phyloP scores from a whole-genome alignment of 495 filamentous ascomycete genomes.

The Aspergillus olivimuriae region DNA sequence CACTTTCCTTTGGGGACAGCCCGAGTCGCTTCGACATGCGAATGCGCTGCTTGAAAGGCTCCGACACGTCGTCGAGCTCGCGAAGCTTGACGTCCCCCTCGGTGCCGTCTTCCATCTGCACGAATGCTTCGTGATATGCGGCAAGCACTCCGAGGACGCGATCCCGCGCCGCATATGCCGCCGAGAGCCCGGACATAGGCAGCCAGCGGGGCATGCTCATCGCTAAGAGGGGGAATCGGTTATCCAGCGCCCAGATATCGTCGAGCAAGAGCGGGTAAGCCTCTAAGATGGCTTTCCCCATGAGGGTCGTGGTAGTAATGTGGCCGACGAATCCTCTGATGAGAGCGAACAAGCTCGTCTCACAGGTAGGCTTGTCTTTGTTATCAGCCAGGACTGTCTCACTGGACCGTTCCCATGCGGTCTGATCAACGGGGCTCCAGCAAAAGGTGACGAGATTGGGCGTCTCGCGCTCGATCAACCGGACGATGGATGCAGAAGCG shows the following conservation, averaged over 20 bases:
- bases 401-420: constrained; percentile 51
- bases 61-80: constrained; percentile 48
- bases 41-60: constrained; percentile 40
- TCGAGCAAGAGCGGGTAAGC: constrained; percentile 45
- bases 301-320: constrained; percentile 42
- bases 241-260: constrained; percentile 51
- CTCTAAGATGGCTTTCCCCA: constrained; percentile 50
- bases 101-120: constrained; percentile 36
- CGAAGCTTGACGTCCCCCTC: constrained; percentile 43
- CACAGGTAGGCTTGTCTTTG: constrained; percentile 31
- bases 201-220: constrained; percentile 47
- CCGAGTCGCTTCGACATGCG: constrained; percentile 28
- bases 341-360: constrained; percentile 47
- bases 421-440: constrained; percentile 54
- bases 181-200: constrained; percentile 42
- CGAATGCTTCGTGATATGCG: constrained; percentile 45
- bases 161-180: constrained; percentile 46
- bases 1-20: constrained; percentile 26
- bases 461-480: constrained; percentile 33
- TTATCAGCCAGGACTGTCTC: constrained; percentile 27
- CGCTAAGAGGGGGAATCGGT: constrained; percentile 45
- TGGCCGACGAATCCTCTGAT: constrained; percentile 49
- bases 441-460: constrained; percentile 52
- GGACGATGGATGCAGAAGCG: constrained; percentile 26
- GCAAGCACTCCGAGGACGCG: constrained; percentile 42